Conservation (phyloP, 2,329 filamentous ascomycete species). For the Aspergillus costaricaensis region DNA sequence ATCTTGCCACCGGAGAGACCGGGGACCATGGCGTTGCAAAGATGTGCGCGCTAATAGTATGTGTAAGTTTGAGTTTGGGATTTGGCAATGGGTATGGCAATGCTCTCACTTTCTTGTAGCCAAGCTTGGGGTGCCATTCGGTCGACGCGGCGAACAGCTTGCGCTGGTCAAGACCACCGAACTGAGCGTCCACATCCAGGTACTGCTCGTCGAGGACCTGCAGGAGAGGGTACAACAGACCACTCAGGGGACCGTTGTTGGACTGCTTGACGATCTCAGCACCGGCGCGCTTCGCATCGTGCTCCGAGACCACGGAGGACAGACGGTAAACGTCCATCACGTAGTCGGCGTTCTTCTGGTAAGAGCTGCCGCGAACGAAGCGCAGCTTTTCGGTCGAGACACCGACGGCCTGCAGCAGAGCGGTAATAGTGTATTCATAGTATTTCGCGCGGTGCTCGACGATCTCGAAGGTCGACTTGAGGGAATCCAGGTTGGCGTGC, state of each 20-base stretch:
- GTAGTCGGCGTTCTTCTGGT: conserved; percentile 70
- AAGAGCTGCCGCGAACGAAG: conserved; percentile 82
- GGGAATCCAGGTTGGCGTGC: conserved; percentile 55
- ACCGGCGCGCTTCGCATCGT: conserved; percentile 86
- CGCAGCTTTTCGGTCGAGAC: conserved; percentile 76
- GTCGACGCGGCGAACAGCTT: conserved; percentile 60
- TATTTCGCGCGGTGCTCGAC: conserved; percentile 80
- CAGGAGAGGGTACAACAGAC: conserved; percentile 80
- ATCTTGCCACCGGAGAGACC: conserved; percentile 84
- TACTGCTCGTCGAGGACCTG: conserved; percentile 91
- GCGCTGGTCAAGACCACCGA: conserved; percentile 64
- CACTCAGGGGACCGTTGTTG: conserved; percentile 70
- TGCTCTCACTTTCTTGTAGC: conserved; percentile 66
- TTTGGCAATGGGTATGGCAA: neutral
- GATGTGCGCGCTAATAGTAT: conserved; percentile 58
- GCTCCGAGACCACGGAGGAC: conserved; percentile 58
- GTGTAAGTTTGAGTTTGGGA: conserved; percentile 1
- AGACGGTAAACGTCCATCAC: conserved; percentile 87
- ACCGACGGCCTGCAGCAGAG: conserved; percentile 73
- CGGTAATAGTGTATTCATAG: conserved; percentile 75
- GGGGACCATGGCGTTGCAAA: conserved; percentile 87
- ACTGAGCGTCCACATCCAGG: conserved; percentile 83
- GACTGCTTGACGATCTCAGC: conserved; percentile 95
- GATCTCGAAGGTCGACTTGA: conserved; percentile 79
- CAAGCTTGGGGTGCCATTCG: conserved; percentile 81